These are phyloP conservation scores for Isoetes taiwanensis DNA, from an alignment of 75 land plant species.

Conservation along the genomic window DNA sequence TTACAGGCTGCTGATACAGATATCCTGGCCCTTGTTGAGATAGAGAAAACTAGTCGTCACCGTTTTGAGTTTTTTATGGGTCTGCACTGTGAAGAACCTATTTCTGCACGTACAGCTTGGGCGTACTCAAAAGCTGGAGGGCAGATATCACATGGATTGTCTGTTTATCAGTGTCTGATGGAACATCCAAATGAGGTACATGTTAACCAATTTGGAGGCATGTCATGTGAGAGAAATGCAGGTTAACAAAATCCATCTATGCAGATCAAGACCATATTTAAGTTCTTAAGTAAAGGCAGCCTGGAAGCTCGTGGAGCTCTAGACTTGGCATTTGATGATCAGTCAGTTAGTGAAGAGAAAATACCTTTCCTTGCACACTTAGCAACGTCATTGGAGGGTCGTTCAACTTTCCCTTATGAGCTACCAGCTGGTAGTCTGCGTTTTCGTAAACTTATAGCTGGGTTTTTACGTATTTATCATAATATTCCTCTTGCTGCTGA, in stretches of 20 bases:
- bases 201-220: not conserved
- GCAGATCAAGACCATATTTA: constrained; percentile 89
- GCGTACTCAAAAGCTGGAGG: constrained; percentile 86
- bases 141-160: constrained; percentile 84
- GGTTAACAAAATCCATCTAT: too few relatives aligned
- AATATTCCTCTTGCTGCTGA: constrained; percentile 55
- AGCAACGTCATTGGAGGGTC: constrained; percentile 58
- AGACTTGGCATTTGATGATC: constrained; percentile 81
- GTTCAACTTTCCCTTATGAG: constrained; percentile 59
- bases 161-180: constrained; percentile 82
- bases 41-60: constrained; percentile 92
- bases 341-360: constrained; percentile 91
- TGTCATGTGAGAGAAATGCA: not conserved
- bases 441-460: constrained; percentile 71
- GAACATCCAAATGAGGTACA: constrained; percentile 78
- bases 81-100: constrained; percentile 79
- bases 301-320: constrained; percentile 74
- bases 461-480: constrained; percentile 78
- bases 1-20: constrained; percentile 96
- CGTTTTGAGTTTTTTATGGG: constrained; percentile 99
- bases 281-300: constrained; percentile 67
- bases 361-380: constrained; percentile 92
- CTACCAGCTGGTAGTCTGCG: constrained; percentile 67
- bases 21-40: constrained; percentile 91
- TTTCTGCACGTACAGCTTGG: constrained; percentile 97